Evolutionary conservation across 1,284 basidiomycete species (phyloP).

Genomic region (Pyrrhoderma noxium): DNA sequence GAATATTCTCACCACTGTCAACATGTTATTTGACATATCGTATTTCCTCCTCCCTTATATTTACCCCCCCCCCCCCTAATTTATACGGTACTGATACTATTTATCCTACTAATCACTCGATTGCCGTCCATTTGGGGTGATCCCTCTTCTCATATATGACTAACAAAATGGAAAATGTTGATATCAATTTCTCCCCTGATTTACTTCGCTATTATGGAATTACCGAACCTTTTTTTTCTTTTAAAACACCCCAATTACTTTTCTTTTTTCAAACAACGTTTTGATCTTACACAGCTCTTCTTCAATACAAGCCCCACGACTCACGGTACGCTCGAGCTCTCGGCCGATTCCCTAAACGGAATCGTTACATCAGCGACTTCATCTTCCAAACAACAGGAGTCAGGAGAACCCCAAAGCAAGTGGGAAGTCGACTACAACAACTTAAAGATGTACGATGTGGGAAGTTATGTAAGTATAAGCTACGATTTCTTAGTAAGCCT

Average conservation of each 20-base stretch:
- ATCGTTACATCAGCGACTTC: constrained; percentile 66
- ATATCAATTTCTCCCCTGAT: no score
- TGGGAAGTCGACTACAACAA: constrained; percentile 66
- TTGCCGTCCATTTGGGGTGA: no score
- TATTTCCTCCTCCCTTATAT: no score
- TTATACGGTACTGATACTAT: no score
- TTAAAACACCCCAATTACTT: not conserved
- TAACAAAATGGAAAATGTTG: no score
- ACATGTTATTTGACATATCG: no score
- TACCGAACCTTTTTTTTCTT: not conserved
- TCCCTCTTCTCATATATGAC: no score
- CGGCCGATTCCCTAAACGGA: constrained; percentile 65
- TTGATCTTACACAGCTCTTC: constrained; percentile 27
- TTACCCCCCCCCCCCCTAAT: no score
- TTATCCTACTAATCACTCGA: no score
- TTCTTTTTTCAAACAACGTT: not conserved
- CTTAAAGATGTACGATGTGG: constrained; percentile 60
- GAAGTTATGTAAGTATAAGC: constrained; percentile 50
- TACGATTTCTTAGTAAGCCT: no score
- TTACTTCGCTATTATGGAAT: not conserved
- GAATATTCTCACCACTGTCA: no score
- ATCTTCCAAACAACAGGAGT: constrained; percentile 57
- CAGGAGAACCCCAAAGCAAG: constrained; percentile 61
- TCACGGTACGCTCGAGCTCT: constrained; percentile 61
- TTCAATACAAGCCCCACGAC: constrained; percentile 61